phyloP scores from a whole-genome alignment of 306 rosid genomes.

The Acacia crassicarpa region DNA sequence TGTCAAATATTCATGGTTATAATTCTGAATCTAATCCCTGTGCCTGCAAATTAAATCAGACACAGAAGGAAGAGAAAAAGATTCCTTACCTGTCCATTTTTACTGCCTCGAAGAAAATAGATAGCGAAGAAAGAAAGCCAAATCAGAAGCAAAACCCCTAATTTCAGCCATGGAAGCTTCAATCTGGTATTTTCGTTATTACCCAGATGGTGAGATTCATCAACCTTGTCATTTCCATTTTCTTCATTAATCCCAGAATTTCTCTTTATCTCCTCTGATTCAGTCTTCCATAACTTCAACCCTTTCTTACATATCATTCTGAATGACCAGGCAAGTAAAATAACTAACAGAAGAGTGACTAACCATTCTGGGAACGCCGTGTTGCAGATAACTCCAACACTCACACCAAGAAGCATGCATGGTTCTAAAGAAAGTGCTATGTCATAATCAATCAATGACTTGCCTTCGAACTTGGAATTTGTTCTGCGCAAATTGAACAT shows the following conservation, averaged over 20 bases:
- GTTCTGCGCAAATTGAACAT: conserved; percentile 44
- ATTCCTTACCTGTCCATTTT: conserved; percentile 55
- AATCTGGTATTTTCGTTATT: conserved; percentile 17
- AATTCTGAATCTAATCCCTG: background rate
- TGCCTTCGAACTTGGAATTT: conserved; percentile 35
- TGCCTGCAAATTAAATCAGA: background rate
- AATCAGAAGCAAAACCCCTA: conserved; percentile 61
- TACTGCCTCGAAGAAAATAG: conserved; percentile 77
- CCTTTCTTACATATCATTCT: conserved; percentile 69
- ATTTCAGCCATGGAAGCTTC: conserved; percentile 68
- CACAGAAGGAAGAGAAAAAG: background rate
- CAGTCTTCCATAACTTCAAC: conserved; percentile 53
- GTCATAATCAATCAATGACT: conserved; percentile 65
- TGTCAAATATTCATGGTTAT: background rate
- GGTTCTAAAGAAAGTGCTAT: conserved; percentile 79
- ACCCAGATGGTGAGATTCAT: conserved; percentile 48
- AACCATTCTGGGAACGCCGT: conserved; percentile 84
- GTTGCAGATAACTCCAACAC: conserved; percentile 88
- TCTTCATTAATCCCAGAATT: conserved; percentile 27
- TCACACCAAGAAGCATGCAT: conserved; percentile 81
- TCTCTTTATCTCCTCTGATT: conserved; percentile 37
- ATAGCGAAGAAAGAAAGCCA: conserved; percentile 76
- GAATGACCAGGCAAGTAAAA: conserved; percentile 83
- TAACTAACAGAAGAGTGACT: conserved; percentile 63
- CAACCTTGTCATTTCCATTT: conserved; percentile 38